Percentiles rank a stretch among this genome's conserved stretches.
Evolutionary conservation across 2,329 filamentous ascomycete genomes (phyloP).

Genomic region (Fusarium bulbicola): DNA sequence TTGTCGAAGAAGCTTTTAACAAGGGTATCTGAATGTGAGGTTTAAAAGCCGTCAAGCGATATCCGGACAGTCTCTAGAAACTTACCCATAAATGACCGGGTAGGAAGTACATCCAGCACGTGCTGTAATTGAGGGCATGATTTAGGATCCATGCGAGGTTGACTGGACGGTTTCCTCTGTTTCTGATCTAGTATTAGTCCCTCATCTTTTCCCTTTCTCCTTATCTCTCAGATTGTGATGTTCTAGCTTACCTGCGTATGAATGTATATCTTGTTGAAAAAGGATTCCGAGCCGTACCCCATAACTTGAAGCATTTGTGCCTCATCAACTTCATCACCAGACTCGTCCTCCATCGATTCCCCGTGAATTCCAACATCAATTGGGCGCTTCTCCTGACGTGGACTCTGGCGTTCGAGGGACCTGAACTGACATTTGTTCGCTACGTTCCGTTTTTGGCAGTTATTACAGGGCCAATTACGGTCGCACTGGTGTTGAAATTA

Average conservation of each 20-base stretch:
- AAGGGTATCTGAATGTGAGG: background rate
- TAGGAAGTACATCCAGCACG: background rate
- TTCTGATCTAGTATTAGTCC: background rate
- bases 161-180: background rate
- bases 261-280: background rate
- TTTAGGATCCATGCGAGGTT: background rate
- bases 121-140: background rate
- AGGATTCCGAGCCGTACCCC: background rate
- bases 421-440: background rate
- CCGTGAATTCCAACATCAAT: background rate
- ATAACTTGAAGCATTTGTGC: background rate
- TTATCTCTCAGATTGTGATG: accelerated
- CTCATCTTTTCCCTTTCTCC: accelerated
- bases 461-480: background rate
- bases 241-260: background rate
- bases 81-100: background rate
- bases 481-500: background rate
- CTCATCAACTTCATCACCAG: background rate
- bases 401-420: background rate
- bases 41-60: background rate
- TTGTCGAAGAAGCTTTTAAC: background rate
- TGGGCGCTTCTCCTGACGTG: background rate
- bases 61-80: background rate
- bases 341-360: background rate
- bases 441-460: background rate